Evolutionary conservation across 2,329 filamentous ascomycete genomes (phyloP).

Genomic region (Mollisiaceae sp.): DNA sequence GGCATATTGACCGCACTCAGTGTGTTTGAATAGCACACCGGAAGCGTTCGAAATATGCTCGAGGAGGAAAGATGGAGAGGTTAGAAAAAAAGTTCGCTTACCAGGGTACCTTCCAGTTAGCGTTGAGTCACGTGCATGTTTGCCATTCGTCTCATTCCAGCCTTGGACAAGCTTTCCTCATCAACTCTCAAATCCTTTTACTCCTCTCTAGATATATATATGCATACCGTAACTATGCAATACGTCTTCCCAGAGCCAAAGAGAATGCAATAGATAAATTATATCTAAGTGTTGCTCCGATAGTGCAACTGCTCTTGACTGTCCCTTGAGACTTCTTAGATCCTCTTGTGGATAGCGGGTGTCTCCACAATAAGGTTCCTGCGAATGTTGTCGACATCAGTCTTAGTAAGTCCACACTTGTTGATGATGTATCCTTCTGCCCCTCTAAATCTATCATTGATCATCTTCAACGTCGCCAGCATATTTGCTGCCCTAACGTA

Average conservation of each 20-base stretch:
- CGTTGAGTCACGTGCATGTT: neutral
- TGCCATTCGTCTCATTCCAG: neutral
- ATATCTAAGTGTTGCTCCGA: neutral
- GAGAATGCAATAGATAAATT: neutral
- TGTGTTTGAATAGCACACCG: constrained; percentile 19
- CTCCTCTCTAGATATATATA: too few relatives aligned
- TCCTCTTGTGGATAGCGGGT: constrained; percentile 28
- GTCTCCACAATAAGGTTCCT: constrained; percentile 51
- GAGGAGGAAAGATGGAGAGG: constrained; percentile 4
- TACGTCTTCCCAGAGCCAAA: neutral
- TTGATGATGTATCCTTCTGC: constrained; percentile 66
- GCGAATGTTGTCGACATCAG: constrained; percentile 58
- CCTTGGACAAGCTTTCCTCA: too few relatives aligned
- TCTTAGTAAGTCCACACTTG: constrained; percentile 60
- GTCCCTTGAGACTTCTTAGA: neutral
- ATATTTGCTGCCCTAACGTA: constrained; percentile 53
- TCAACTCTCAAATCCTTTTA: too few relatives aligned
- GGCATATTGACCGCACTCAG: constrained; percentile 37
- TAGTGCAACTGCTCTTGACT: neutral
- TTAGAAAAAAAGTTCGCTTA: neutral
- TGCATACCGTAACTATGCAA: too few relatives aligned
- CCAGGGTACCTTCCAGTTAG: neutral
- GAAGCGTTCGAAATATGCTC: constrained; percentile 21
- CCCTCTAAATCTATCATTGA: constrained; percentile 65
- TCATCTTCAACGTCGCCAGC: constrained; percentile 54